Conservation (phyloP, 2,329 filamentous ascomycete genomes). For the Onygena corvina region DNA sequence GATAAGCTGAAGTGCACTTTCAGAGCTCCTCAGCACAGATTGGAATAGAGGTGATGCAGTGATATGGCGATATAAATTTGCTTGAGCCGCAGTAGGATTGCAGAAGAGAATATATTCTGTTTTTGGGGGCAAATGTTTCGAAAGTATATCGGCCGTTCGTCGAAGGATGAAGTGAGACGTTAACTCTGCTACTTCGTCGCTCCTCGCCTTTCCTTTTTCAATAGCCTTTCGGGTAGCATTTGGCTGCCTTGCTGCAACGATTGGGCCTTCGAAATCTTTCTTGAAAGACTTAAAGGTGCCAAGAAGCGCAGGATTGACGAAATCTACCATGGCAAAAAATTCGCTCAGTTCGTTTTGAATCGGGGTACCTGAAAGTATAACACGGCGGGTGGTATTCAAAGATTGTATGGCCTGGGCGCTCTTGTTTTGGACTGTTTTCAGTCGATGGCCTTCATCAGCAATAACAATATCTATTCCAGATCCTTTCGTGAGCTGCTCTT, state of each 20-base stretch:
- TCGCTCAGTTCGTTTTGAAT: constrained; percentile 57
- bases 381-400: constrained; percentile 47
- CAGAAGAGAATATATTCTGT: constrained; percentile 58
- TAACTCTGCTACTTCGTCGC: constrained; percentile 48
- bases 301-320: constrained; percentile 55
- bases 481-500: constrained; percentile 52
- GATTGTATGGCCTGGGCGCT: constrained; percentile 53
- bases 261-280: constrained; percentile 52
- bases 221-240: constrained; percentile 49
- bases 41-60: constrained; percentile 54
- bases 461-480: constrained; percentile 56
- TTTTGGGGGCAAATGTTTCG: constrained; percentile 54
- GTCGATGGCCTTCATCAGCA: constrained; percentile 56
- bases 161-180: constrained; percentile 55
- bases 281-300: constrained; percentile 52
- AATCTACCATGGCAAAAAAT: constrained; percentile 56
- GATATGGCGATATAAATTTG: constrained; percentile 50
- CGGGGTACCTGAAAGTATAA: constrained; percentile 56
- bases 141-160: constrained; percentile 53
- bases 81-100: constrained; percentile 48
- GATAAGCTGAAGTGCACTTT: constrained; percentile 55
- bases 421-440: constrained; percentile 59
- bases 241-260: constrained; percentile 52
- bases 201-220: constrained; percentile 51
- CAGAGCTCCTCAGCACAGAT: constrained; percentile 48